Evolutionary conservation across 805 yeast genomes (phyloP).

Genomic region (Pichia thaimueangensis): DNA sequence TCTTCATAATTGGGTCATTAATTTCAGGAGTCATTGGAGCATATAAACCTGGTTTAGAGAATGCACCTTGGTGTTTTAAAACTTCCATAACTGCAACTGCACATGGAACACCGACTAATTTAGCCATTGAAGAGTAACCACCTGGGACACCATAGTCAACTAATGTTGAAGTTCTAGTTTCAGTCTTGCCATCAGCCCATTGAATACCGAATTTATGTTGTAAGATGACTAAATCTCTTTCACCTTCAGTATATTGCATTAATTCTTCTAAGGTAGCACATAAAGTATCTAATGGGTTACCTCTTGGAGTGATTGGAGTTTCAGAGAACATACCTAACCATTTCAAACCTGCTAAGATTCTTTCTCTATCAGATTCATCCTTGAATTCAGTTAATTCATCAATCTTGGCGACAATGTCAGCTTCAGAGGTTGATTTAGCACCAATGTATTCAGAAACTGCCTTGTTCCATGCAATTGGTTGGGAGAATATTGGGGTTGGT

Average conservation of each 20-base stretch:
- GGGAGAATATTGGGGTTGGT: constrained; percentile 50
- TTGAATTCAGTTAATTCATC: constrained; percentile 75
- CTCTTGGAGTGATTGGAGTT: constrained; percentile 73
- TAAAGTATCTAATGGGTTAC: constrained; percentile 90
- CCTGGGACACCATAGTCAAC: constrained; percentile 91
- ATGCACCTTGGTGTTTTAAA: constrained; percentile 58
- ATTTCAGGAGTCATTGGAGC: constrained; percentile 92
- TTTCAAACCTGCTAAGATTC: constrained; percentile 80
- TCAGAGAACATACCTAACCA: constrained; percentile 93
- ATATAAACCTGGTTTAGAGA: constrained; percentile 71
- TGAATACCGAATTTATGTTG: constrained; percentile 98
- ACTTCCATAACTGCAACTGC: constrained; percentile 90
- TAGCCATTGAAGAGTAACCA: constrained; percentile 97
- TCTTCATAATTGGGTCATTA: constrained; percentile 85
- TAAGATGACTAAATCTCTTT: constrained; percentile 89
- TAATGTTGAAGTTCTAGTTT: constrained; percentile 91
- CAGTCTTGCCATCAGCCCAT: constrained; percentile 89
- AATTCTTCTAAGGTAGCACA: constrained; percentile 93
- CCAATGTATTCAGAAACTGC: constrained; percentile 74
- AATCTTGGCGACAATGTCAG: constrained; percentile 71
- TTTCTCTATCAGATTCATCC: constrained; percentile 71
- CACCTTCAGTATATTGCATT: constrained; percentile 94
- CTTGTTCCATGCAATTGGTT: constrained; percentile 74
- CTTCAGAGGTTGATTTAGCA: constrained; percentile 61
- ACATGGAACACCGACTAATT: constrained; percentile 96